Percentiles rank a stretch among this genome's conserved stretches.
phyloP scores from a whole-genome alignment of 495 filamentous ascomycete genomes.

The Neurospora sp. region DNA sequence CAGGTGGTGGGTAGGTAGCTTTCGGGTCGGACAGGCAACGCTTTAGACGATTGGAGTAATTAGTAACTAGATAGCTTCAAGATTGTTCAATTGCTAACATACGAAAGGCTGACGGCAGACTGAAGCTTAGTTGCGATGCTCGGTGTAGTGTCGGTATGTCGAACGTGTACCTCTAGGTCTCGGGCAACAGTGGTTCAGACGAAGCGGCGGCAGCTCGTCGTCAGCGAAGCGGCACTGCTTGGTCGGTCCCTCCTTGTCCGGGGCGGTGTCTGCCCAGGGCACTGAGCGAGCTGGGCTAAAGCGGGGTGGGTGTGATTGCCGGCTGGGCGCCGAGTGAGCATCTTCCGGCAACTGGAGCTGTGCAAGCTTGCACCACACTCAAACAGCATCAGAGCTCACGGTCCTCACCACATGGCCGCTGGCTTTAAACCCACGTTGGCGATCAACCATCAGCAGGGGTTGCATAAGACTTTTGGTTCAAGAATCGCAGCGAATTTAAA shows the following conservation, averaged over 20 bases:
- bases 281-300: neutral
- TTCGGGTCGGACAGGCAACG: neutral
- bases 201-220: neutral
- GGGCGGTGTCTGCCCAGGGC: neutral
- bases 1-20: neutral
- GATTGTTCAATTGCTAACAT: neutral
- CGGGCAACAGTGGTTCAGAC: neutral
- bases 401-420: neutral
- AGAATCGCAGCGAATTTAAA: neutral
- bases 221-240: neutral
- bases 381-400: neutral
- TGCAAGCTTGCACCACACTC: neutral
- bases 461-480: neutral
- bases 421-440: neutral
- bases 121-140: neutral
- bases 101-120: neutral
- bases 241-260: neutral
- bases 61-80: neutral
- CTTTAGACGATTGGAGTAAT: neutral
- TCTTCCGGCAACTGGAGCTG: neutral
- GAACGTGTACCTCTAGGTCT: neutral
- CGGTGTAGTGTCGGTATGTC: neutral
- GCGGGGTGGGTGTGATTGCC: neutral
- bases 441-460: neutral
- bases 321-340: neutral